Base-by-base conservation (phyloP, 2,329 filamentous ascomycete species). In the Penicillium concentricum region DNA sequence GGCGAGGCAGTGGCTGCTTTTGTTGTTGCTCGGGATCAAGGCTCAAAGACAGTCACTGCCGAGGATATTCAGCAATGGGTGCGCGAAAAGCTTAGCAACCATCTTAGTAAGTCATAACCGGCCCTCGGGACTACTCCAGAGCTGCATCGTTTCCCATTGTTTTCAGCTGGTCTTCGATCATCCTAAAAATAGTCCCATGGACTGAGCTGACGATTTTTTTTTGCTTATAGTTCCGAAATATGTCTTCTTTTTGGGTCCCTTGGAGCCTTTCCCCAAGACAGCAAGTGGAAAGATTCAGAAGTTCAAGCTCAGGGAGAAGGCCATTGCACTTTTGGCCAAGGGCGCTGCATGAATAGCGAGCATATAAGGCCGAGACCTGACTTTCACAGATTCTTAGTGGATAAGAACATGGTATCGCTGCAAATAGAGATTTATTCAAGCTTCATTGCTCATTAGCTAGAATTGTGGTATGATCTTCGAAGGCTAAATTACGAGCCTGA, bases 211-310 rank as follows among this genome's bases (percentile, higher is more conserved):
- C 41, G 30, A 37, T 58, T 32, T 50, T 10, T 24, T 35, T 32
- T 35, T 32, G 8, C 8, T 28, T 15, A 15, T 53, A 82, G 90
- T 90, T 51, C 93, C 93, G 0, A 94, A 90, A 74, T 85, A 93
- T 70, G 83, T 97, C n/a, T 96, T 96, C 71, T 96, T 90, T 83
- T 81, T 90, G 10, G 44, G 56, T 4, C 65, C 68, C 6, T 63
- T 64, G 0, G 82, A 87, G 0, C 84, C 86, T n/a, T 95, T 90
- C 71, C 93, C 93, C 20, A 97, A 96, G 82, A 99, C 94, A 35
- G 90, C 92, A 6, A 96, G 91, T 72, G 93, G 93, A 24, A 99
- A 99, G 84, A 92, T 97, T 54, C 91, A 96, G 78, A 97, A 97
- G 78, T 97, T 89, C 72, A 93, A 88, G 78, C 73, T 97, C 67